Base-by-base conservation (phyloP, 495 filamentous ascomycete species). In the Hypoxylon rickii region DNA sequence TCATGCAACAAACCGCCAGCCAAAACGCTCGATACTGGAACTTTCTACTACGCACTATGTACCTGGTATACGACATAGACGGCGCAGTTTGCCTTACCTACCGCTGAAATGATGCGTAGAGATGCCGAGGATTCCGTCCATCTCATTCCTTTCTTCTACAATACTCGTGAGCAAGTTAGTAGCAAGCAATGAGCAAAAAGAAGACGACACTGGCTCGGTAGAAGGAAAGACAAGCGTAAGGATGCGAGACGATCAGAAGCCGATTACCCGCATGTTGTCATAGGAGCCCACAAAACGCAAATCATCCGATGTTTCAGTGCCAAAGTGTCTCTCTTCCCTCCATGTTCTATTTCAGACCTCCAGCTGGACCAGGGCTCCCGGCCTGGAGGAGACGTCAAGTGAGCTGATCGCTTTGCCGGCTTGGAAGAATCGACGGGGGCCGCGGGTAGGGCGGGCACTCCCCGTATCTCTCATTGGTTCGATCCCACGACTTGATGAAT, bases 381-480 rank as follows among this genome's bases (percentile, higher is more conserved):
- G 15, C n/a, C 33, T 36, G 41, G 43, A 55, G 51, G 55, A 36
- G 41, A n/a, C n/a, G n/a, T n/a, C n/a, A n/a, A 60, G 50, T 60
- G 57, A 50, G 57, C 57, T 61, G 57, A 51, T 55, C 57, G 19
- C 2, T 6, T n/a, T 45, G 18, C 36, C 51, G 45, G 41, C 38
- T 52, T 47, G 39, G 32, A 43, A 40, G 44, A 38, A 13, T 13
- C 34, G 52, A 49, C 44, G 39, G 43, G 44, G 24, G 41, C 36
- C 19, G 44, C 38, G 36, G 37, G 41, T 29, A 38, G 38, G 44
- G 16, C 40, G 38, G 41, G 19, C 15, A 46, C 24, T 43, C 50
- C 51, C 49, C 41, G 20, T 32, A 22, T 43, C 43, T 51, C 52
- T 52, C 13, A 62, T 62, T 62, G 58, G 58, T 17, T 48, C 58